Base-by-base conservation (phyloP, 768 basidiomycete genomes). In the Tephrocybe sp. region DNA sequence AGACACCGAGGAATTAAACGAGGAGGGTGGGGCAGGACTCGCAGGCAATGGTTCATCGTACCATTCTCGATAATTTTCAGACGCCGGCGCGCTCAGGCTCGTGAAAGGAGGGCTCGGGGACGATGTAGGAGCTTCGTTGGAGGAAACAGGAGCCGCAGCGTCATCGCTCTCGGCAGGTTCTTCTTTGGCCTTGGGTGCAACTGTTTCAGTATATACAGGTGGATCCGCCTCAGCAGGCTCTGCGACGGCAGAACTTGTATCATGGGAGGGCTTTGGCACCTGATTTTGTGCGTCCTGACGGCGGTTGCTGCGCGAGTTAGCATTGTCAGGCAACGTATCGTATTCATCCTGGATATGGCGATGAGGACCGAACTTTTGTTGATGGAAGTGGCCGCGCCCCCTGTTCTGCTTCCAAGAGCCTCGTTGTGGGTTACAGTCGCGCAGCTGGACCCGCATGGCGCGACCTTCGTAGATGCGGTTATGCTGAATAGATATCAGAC, bases 391-490 rank as follows among this genome's bases (percentile, higher is more conserved):
- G n/a, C 76, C 75, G 15, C 77, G 78, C 28, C 70, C 75, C 48
- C 75, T 73, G 33, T 68, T 71, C 55, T 61, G 70, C 57, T 72
- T 75, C 76, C 76, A 82, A 24, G 66, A 67, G 17, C 74, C 73
- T 40, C 78, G 78, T n/a, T 72, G 68, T 26, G 81, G 80, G 55
- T 86, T 81, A 60, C 78, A 79, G 56, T 89, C 87, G 37, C 88
- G 78, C 32, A 90, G 69, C 57, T 90, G 86, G 30, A 92, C 88
- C 17, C 88, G 82, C 63, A 92, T 83, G 3, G 81, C 73, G 39
- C 86, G 83, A 23, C 88, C 88, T 47, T 83, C 80, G 50, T 86
- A 75, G 12, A 83, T 64, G 37, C 80, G 81, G 62, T 88, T 85
- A 57, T 90, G 84, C 89, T 91, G n/a, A 37, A n/a, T 40, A 40